Percentiles rank a stretch among this genome's conserved stretches.
Evolutionary conservation across 2,329 filamentous ascomycete genomes (phyloP).

Genomic region (Alternaria longipes): DNA sequence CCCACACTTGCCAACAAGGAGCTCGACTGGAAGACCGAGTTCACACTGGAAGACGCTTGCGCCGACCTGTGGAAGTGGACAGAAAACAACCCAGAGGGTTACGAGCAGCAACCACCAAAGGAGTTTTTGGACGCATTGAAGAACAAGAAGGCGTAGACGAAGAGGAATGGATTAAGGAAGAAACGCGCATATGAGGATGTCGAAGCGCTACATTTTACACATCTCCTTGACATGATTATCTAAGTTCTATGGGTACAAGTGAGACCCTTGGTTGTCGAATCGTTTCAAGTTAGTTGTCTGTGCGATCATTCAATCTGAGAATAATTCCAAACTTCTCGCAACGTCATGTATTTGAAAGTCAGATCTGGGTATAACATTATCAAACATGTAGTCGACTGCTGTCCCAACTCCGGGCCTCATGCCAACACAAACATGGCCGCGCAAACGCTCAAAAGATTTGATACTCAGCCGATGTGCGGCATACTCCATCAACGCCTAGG

Average conservation of each 20-base stretch:
- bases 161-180: not conserved
- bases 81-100: conserved; percentile 93
- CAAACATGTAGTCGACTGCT: not conserved
- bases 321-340: not conserved
- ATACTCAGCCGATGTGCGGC: too few relatives aligned
- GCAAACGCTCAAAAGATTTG: not conserved
- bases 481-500: not conserved
- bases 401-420: not conserved
- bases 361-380: not conserved
- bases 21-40: conserved; percentile 89
- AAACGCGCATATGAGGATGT: not conserved
- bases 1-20: conserved; percentile 86
- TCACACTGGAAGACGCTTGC: conserved; percentile 91
- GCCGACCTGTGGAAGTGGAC: conserved; percentile 97
- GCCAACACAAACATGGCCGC: not conserved
- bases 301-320: not conserved
- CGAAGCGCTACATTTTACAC: not conserved
- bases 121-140: conserved; percentile 72
- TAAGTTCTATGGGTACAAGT: not conserved
- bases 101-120: conserved; percentile 88
- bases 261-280: not conserved
- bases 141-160: conserved; percentile 34
- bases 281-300: too few relatives aligned
- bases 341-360: not conserved
- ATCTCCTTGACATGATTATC: conserved; percentile 1